These are phyloP conservation scores for Anthracocystis walkeri DNA, from an alignment of 1,284 basidiomycete species.

Conservation along the genomic window DNA sequence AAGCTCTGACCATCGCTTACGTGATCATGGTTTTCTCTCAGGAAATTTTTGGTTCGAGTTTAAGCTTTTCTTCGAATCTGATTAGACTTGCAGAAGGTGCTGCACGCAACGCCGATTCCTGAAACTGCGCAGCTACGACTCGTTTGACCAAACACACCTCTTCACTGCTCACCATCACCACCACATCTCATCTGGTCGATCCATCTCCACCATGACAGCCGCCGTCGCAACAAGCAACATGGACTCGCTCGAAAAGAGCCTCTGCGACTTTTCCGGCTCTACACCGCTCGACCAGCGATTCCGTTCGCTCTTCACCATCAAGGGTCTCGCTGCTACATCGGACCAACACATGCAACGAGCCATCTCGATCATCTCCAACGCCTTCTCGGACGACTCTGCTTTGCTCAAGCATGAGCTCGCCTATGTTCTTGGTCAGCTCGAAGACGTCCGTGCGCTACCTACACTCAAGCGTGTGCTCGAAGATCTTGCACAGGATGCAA, in stretches of 20 bases:
- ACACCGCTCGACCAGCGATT: slow-evolving; percentile 89
- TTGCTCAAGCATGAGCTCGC: slow-evolving; percentile 97
- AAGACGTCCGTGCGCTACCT: slow-evolving; percentile 80
- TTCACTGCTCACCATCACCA: too few relatives aligned
- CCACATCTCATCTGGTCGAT: neutral
- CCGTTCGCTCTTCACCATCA: slow-evolving; percentile 91
- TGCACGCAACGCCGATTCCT: neutral
- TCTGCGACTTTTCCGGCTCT: slow-evolving; percentile 73
- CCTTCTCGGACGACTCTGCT: slow-evolving; percentile 86
- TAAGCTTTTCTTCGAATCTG: slow-evolving; percentile 28
- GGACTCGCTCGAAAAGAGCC: slow-evolving; percentile 52
- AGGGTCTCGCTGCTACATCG: slow-evolving; percentile 75
- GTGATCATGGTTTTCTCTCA: neutral
- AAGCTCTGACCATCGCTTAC: slow-evolving; percentile 39
- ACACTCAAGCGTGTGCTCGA: slow-evolving; percentile 82
- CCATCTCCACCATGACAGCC: slow-evolving; percentile 22
- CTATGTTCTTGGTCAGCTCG: slow-evolving; percentile 95
- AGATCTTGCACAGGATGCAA: slow-evolving; percentile 82
- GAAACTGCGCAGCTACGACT: too few relatives aligned
- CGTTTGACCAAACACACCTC: neutral
- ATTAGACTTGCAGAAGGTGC: slow-evolving; percentile 6
- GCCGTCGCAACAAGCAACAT: slow-evolving; percentile 38
- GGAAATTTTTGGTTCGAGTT: slow-evolving; percentile 15
- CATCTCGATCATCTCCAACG: slow-evolving; percentile 86
- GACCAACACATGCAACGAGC: slow-evolving; percentile 71